phyloP scores from a whole-genome alignment of 257 asterid species.

The Orobanche coerulescens region DNA sequence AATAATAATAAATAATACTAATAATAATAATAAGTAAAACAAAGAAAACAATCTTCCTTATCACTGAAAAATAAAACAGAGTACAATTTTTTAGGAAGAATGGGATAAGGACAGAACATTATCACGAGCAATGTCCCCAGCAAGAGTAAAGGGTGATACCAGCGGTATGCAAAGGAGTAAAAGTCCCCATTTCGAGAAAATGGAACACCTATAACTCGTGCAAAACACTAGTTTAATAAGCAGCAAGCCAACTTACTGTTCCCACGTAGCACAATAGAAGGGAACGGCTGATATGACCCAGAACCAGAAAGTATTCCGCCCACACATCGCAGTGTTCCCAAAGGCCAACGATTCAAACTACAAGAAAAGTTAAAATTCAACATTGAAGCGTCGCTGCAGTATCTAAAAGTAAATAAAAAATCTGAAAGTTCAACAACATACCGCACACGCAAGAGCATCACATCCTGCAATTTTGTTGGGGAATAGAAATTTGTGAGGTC shows the following conservation, averaged over 20 bases:
- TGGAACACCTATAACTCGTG: background rate
- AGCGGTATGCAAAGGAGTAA: background rate
- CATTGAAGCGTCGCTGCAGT: slow-evolving; percentile 12
- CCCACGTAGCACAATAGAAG: slow-evolving; percentile 89
- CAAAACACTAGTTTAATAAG: background rate
- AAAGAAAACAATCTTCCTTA: background rate
- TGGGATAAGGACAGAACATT: background rate
- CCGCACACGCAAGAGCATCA: slow-evolving; percentile 97
- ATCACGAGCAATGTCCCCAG: background rate
- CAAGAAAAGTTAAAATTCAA: slow-evolving; percentile 16
- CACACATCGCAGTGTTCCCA: slow-evolving; percentile 91
- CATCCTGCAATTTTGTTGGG: slow-evolving; percentile 53
- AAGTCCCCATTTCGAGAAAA: background rate
- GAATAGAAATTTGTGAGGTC: slow-evolving; percentile 19
- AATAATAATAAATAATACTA: background rate
- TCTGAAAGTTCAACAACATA: slow-evolving; percentile 32
- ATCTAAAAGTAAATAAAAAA: background rate
- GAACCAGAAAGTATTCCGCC: slow-evolving; percentile 67
- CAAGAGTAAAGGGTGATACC: background rate
- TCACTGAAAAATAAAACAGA: background rate
- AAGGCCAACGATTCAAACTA: slow-evolving; percentile 85
- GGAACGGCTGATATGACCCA: slow-evolving; percentile 88
- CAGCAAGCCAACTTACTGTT: slow-evolving; percentile 48
- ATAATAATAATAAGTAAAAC: background rate
- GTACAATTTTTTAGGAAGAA: background rate